A percentile compares a stretch with the other conserved stretches of the same genome.
Evolutionary conservation across 1,139 yeast genomes (phyloP).

Genomic region (Candida glucosophila): DNA sequence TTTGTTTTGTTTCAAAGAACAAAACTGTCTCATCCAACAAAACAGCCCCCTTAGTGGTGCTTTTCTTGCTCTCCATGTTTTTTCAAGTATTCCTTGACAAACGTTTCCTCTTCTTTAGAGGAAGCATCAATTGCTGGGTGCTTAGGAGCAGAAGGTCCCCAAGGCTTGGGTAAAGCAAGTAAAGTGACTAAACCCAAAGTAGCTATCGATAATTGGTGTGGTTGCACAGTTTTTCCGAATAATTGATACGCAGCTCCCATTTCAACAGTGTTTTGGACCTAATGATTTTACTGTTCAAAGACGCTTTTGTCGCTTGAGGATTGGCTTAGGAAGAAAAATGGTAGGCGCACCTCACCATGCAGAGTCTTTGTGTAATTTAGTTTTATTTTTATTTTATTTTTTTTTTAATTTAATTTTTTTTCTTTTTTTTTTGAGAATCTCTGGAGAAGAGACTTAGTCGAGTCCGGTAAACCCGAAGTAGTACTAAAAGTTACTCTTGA

Average conservation of each 20-base stretch:
- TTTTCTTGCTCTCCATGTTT: conserved; percentile 25
- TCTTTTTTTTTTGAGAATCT: too few species aligned
- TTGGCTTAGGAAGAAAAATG: too few species aligned
- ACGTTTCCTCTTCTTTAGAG: conserved; percentile 84
- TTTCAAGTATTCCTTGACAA: conserved; percentile 38
- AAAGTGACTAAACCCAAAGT: conserved; percentile 58
- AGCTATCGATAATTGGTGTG: conserved; percentile 65
- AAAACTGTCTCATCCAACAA: too few species aligned
- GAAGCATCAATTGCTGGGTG: conserved; percentile 68
- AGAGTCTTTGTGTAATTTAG: conserved; percentile 1
- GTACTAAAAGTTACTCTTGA: too few species aligned
- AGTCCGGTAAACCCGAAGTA: too few species aligned
- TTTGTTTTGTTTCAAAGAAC: too few species aligned
- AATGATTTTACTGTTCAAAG: conserved; percentile 1
- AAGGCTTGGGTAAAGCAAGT: conserved; percentile 62
- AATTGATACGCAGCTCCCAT: conserved; percentile 82
- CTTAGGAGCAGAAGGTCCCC: conserved; percentile 50
- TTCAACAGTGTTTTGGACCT: conserved; percentile 4
- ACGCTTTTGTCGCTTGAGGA: too few species aligned
- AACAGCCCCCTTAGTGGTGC: too few species aligned
- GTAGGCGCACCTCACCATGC: conserved; percentile 1
- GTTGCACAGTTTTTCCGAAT: conserved; percentile 66
- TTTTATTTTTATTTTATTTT: too few species aligned
- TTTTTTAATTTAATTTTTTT: too few species aligned
- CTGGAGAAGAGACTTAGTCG: too few species aligned